Evolutionary conservation across 352 stramenopile species (phyloP).

Genomic region (Phytopythium kandeliae): DNA sequence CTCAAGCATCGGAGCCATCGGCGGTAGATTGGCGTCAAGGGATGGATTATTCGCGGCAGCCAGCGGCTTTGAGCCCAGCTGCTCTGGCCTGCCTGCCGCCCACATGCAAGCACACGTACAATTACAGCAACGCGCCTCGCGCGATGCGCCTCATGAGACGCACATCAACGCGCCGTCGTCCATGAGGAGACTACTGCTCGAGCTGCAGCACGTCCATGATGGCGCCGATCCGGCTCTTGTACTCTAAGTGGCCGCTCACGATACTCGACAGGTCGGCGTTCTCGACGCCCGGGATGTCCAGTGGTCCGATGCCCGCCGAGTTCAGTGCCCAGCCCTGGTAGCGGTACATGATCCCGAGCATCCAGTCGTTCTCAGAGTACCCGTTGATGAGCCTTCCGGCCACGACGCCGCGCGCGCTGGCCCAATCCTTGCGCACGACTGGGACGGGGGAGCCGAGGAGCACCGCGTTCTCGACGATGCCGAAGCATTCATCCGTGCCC

Average conservation of each 20-base stretch:
- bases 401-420: slow-evolving; percentile 58
- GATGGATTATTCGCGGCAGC: neutral
- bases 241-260: slow-evolving; percentile 80
- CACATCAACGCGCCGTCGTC: no score
- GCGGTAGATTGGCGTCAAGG: slow-evolving; percentile 3
- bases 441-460: slow-evolving; percentile 80
- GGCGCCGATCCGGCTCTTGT: slow-evolving; percentile 84
- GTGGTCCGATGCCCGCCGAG: slow-evolving; percentile 62
- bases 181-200: slow-evolving; percentile 15
- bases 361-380: slow-evolving; percentile 88
- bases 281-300: slow-evolving; percentile 66
- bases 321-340: slow-evolving; percentile 80
- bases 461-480: slow-evolving; percentile 87
- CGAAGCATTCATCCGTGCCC: slow-evolving; percentile 46
- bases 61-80: neutral
- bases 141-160: no score
- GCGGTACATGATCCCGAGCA: slow-evolving; percentile 89
- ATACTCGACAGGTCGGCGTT: slow-evolving; percentile 81
- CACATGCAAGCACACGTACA: neutral
- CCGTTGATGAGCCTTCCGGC: slow-evolving; percentile 88
- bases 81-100: no score
- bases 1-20: slow-evolving; percentile 26
- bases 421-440: slow-evolving; percentile 56
- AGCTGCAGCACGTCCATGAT: slow-evolving; percentile 77
- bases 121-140: no score